Evolutionary conservation across 2,329 filamentous ascomycete genomes (phyloP), one percentile per base, ranked within the genome.

Genomic region (Colletotrichum eleusines): DNA sequence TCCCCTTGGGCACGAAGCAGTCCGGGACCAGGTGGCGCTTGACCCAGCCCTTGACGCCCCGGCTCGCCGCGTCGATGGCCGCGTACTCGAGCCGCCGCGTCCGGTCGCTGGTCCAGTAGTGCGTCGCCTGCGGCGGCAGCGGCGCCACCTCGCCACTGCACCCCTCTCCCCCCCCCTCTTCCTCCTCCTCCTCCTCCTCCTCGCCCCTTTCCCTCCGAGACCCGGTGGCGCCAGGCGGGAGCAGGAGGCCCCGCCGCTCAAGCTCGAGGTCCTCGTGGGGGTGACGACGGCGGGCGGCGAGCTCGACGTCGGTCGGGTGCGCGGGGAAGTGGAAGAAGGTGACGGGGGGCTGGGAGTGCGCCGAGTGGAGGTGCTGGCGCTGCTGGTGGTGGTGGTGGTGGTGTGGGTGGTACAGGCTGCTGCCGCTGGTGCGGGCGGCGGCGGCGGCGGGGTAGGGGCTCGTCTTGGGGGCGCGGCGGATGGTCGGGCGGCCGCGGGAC

Each of bases 51-150:
- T 85, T 85, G 38, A 91, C 82, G 5, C 89, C 89, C 1, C 84
- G 83, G 44, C 84, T 86, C 2, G 89, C 88, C 0, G 89, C 88
- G 60, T 91, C 89, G 50, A 91, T 91, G 66, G 89, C 89, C 0
- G 89, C 89, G 74, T 91, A 91, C 80, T 91, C 89, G 4, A 90
- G 82, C 14, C 88, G 83, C 4, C 89, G 84, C 0, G 89, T 91
- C 63, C 83, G 84, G 76, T 91, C 88, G 75, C 88, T 90, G 1
- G 89, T 91, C 89, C 89, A 91, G 79, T 91, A 91, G 76, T 91
- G 88, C 1, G 87, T 88, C 3, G 89, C 90, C 5, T 87, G 87
- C 16, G 87, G 89, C 2, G 83, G 81, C 3, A 82, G 79, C 42
- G 81, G 80, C 2, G 78, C 68, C 1, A 76, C 50, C 12, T 62